Conservation (phyloP, 202 grass and related monocot species). For the Zizania palustris region DNA sequence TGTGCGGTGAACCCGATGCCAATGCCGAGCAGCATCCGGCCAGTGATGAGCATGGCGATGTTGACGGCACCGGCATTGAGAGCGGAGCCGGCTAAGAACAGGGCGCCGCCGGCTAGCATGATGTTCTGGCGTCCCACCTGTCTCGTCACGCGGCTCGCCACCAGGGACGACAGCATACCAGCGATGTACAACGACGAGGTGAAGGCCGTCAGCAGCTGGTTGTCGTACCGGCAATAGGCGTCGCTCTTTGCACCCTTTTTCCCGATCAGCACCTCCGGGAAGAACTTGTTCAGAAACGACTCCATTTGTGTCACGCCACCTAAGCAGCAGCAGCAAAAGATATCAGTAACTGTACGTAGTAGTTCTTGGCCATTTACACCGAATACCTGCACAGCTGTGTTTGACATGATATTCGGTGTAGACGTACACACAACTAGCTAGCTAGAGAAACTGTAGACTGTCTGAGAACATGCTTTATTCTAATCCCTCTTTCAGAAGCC, state of each 20-base stretch:
- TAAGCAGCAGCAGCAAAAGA: background rate
- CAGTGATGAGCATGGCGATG: conserved; percentile 53
- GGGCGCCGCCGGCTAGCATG: conserved; percentile 48
- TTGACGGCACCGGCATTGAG: conserved; percentile 46
- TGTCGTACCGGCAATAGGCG: conserved; percentile 58
- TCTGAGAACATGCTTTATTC: too few relatives aligned
- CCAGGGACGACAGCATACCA: conserved; percentile 42
- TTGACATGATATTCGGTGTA: too few relatives aligned
- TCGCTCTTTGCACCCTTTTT: conserved; percentile 24
- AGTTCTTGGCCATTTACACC: too few relatives aligned
- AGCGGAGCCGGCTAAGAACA: conserved; percentile 44
- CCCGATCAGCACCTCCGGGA: conserved; percentile 40
- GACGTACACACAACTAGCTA: too few relatives aligned
- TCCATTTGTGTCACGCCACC: conserved; percentile 61
- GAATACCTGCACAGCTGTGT: too few relatives aligned
- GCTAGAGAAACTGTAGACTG: too few relatives aligned
- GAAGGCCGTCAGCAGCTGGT: conserved; percentile 63
- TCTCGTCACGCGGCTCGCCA: conserved; percentile 39
- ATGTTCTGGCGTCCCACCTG: conserved; percentile 33
- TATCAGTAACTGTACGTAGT: too few relatives aligned
- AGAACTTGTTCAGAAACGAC: conserved; percentile 52
- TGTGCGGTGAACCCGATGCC: conserved; percentile 49
- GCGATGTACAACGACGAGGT: conserved; percentile 64
- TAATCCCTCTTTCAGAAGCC: too few relatives aligned
- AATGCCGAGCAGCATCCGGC: conserved; percentile 63